phyloP scores from a whole-genome alignment of 2,329 filamentous ascomycete genomes.

The Corniculantispora saksenae region DNA sequence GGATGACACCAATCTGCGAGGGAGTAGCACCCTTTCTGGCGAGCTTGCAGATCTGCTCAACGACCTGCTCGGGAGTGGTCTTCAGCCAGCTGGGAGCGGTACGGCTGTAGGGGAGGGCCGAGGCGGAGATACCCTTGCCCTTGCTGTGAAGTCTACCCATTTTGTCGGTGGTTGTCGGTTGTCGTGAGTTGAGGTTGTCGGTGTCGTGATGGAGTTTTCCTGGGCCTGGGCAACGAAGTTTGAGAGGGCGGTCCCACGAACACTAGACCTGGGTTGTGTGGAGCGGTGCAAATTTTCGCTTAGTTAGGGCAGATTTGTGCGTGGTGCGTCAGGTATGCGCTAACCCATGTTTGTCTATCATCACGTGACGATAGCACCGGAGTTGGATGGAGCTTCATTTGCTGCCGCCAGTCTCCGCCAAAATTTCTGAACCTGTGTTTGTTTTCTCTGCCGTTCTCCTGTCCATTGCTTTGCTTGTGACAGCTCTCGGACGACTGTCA shows the following conservation, averaged over 20 bases:
- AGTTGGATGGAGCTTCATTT: conserved; percentile 24
- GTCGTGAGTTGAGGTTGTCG: conserved; percentile 37
- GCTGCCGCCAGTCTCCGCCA: conserved; percentile 15
- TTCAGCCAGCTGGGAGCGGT: conserved; percentile 93
- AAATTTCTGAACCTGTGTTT: not conserved
- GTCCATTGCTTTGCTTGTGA: not conserved
- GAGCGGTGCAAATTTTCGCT: conserved; percentile 43
- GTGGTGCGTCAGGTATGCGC: not conserved
- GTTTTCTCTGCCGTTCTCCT: not conserved
- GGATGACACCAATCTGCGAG: conserved; percentile 97
- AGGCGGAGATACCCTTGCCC: conserved; percentile 98
- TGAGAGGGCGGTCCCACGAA: conserved; percentile 3
- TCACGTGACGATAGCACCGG: conserved; percentile 8
- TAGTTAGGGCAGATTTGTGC: conserved; percentile 45
- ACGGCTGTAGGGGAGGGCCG: conserved; percentile 95
- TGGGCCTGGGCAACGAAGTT: conserved; percentile 19
- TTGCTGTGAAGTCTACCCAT: conserved; percentile 99
- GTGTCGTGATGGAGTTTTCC: conserved; percentile 30
- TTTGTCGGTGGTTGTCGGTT: conserved; percentile 50
- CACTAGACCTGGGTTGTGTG: conserved; percentile 37
- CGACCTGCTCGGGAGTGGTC: conserved; percentile 96
- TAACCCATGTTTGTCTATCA: not conserved
- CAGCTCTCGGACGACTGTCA: not conserved
- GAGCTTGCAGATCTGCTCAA: conserved; percentile 99
- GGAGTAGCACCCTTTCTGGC: conserved; percentile 98